phyloP scores from a whole-genome alignment of 768 basidiomycete genomes.

The Rhodotorula kratochvilovae region DNA sequence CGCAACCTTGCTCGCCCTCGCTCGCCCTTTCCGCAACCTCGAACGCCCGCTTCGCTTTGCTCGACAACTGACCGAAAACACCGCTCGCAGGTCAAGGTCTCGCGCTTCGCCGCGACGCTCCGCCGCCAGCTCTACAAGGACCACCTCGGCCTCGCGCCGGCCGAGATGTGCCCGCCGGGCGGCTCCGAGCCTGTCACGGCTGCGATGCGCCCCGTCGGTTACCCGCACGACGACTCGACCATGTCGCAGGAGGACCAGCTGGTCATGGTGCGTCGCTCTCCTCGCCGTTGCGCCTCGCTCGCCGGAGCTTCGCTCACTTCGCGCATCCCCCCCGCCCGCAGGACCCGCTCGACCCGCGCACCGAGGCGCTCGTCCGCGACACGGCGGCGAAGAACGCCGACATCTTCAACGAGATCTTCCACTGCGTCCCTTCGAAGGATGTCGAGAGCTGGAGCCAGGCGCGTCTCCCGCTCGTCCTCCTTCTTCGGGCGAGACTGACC shows the following conservation, averaged over 20 bases:
- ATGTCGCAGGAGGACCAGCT: constrained; percentile 23
- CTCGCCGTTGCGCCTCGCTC: too few species aligned
- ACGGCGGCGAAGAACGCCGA: constrained; percentile 36
- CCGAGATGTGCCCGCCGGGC: constrained; percentile 57
- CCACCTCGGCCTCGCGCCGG: constrained; percentile 60
- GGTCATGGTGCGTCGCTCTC: constrained; percentile 30
- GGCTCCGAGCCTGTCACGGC: constrained; percentile 44
- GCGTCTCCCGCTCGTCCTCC: not conserved
- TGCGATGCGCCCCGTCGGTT: constrained; percentile 36
- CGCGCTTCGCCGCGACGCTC: constrained; percentile 75
- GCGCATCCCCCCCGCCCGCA: not conserved
- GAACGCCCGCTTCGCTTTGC: too few species aligned
- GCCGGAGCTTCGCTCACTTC: not conserved
- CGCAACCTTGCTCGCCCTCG: too few species aligned
- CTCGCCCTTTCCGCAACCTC: not conserved
- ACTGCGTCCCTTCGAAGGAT: constrained; percentile 25
- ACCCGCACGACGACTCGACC: constrained; percentile 18
- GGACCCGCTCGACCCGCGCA: constrained; percentile 40
- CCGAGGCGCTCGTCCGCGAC: constrained; percentile 31
- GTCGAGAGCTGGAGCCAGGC: constrained; percentile 31
- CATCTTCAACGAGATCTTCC: constrained; percentile 40
- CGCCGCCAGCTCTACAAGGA: constrained; percentile 68
- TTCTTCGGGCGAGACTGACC: constrained; percentile 1
- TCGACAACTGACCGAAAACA: too few species aligned
- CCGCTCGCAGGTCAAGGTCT: constrained; percentile 56